These are phyloP conservation scores for Gynandropsis gynandra DNA, from an alignment of 345 rosid species.

Conservation along the genomic window DNA sequence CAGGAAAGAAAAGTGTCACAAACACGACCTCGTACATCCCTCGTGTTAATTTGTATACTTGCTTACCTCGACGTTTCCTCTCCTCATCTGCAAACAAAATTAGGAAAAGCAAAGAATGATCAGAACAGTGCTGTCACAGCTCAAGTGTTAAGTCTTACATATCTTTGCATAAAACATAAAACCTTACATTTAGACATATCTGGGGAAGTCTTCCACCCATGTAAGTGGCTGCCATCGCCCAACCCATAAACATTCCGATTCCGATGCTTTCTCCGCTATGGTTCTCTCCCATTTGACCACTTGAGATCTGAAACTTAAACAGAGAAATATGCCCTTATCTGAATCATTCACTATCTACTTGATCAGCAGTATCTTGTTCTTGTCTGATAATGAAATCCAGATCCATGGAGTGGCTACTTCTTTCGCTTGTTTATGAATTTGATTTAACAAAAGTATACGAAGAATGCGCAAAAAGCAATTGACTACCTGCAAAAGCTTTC, in stretches of 20 bases:
- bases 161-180: no score
- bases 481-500: conserved; percentile 68
- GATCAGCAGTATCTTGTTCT: no score
- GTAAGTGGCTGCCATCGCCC: conserved; percentile 86
- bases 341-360: background rate
- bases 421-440: no score
- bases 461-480: background rate
- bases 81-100: conserved; percentile 47
- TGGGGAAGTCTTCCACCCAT: conserved; percentile 94
- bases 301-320: conserved; percentile 35
- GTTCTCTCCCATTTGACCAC: conserved; percentile 26
- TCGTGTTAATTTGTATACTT: background rate
- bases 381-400: no score
- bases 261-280: conserved; percentile 30
- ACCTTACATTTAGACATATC: conserved; percentile 67
- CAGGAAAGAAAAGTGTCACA: conserved; percentile 7
- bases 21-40: background rate
- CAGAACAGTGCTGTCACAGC: no score
- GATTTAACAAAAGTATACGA: background rate
- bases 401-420: no score
- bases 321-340: background rate
- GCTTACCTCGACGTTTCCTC: conserved; percentile 76
- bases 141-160: no score
- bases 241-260: conserved; percentile 57
- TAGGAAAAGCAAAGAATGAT: background rate